Evolutionary conservation across 1,139 yeast genomes (phyloP).

Genomic region (Kurtzmaniella quercitrusa): DNA sequence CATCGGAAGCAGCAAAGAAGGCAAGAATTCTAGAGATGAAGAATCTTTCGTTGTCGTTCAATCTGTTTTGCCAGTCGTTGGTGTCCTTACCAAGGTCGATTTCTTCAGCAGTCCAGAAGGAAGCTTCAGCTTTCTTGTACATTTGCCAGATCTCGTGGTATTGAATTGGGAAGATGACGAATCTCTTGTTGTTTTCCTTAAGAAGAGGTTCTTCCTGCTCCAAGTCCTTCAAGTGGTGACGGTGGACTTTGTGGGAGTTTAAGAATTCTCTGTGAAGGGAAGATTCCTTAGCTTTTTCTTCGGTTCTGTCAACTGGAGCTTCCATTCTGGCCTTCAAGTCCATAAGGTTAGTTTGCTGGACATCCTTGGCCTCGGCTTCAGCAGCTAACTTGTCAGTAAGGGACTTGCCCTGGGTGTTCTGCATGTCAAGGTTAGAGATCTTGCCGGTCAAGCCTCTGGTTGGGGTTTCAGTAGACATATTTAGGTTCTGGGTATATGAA

Average conservation of each 20-base stretch:
- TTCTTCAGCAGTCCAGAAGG: slow-evolving; percentile 99
- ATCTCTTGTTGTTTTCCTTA: slow-evolving; percentile 81
- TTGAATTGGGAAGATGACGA: slow-evolving; percentile 94
- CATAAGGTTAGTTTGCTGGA: slow-evolving; percentile 21
- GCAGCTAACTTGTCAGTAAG: slow-evolving; percentile 46
- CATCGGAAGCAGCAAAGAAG: slow-evolving; percentile 98
- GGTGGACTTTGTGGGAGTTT: slow-evolving; percentile 58
- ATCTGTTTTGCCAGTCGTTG: slow-evolving; percentile 81
- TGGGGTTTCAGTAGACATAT: slow-evolving; percentile 44
- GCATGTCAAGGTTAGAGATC: slow-evolving; percentile 40
- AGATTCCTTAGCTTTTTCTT: slow-evolving; percentile 11
- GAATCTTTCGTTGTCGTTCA: slow-evolving; percentile 86
- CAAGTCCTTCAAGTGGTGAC: slow-evolving; percentile 64
- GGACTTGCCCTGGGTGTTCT: slow-evolving; percentile 27
- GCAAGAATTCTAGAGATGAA: slow-evolving; percentile 91
- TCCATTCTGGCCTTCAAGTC: slow-evolving; percentile 12
- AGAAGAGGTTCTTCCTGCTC: slow-evolving; percentile 91
- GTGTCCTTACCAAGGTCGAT: slow-evolving; percentile 90
- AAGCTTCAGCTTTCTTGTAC: slow-evolving; percentile 98
- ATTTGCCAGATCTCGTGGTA: slow-evolving; percentile 99
- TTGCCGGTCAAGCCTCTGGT: slow-evolving; percentile 48
- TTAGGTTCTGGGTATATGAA: slow-evolving; percentile 6
- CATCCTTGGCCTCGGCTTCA: slow-evolving; percentile 41
- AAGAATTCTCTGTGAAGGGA: slow-evolving; percentile 51
- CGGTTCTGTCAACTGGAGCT: slow-evolving; percentile 1